These are phyloP conservation scores for Ilex aquifolium DNA, from an alignment of 257 asterid genomes.

Conservation along the genomic window DNA sequence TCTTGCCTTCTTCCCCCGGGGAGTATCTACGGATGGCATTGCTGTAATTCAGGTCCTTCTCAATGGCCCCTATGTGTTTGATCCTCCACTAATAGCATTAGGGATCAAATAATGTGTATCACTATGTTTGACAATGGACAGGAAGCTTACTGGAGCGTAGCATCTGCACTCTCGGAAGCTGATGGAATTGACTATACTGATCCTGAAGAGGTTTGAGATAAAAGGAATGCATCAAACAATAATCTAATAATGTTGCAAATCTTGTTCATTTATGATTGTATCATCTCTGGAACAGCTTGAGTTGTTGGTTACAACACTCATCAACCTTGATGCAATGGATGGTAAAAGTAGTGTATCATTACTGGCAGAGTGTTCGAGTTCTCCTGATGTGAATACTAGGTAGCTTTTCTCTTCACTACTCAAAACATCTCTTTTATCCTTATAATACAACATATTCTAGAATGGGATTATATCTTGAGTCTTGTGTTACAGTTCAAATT, in stretches of 20 bases:
- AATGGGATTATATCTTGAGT: neutral
- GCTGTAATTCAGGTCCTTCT: constrained; percentile 63
- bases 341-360: constrained; percentile 81
- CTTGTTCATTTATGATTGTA: constrained; percentile 5
- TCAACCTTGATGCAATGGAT: constrained; percentile 96
- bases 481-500: too few relatives aligned
- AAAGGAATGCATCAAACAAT: constrained; percentile 3
- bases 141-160: constrained; percentile 89
- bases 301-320: constrained; percentile 76
- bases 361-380: constrained; percentile 84
- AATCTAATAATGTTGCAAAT: neutral
- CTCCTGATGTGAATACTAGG: constrained; percentile 95
- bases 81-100: neutral
- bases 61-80: neutral
- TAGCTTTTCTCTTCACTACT: constrained; percentile 13
- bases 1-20: constrained; percentile 58
- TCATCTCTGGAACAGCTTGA: constrained; percentile 62
- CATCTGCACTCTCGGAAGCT: constrained; percentile 90
- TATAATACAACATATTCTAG: neutral
- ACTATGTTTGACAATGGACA: constrained; percentile 20
- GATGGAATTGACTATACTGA: constrained; percentile 92
- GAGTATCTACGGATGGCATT: constrained; percentile 64
- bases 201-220: constrained; percentile 76
- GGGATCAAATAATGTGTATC: constrained; percentile 5
- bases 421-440: neutral